Base-by-base conservation (phyloP, 2,329 filamentous ascomycete species). In the Venturia pyrina region DNA sequence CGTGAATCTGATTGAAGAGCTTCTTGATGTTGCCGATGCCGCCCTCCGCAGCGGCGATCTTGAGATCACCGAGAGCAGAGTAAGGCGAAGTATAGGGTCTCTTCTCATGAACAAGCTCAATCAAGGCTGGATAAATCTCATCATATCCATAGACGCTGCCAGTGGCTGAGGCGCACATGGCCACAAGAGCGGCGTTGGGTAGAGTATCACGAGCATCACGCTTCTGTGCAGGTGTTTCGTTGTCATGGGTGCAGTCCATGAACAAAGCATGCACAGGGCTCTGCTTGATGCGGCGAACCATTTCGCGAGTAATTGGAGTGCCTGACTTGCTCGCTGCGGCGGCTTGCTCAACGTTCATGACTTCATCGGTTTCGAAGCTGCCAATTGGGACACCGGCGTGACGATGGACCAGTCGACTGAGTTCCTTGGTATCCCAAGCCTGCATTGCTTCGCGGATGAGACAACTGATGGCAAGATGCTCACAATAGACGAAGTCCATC, bases 201-300 rank as follows among this genome's bases (percentile, higher is more conserved):
- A 99, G 82, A 0, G 95, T 98, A 74, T 99, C 96, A 67, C 92
- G 86, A 63, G 93, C 93, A 75, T 97, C 93, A 50, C 96, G 85
- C 77, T 97, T 97, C 77, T 99, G 93, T 0, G 93, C 91, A 0
- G 95, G 95, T 1, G 91, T 89, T 78, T 99, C 93, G 71, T 99
- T 99, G 78, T 99, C 95, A 75, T 99, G 95, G 0, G 96, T 99
- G 77, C 96, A 99, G 75, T 99, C 96, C 92, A 98, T 98, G 77
- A 99, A 97, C 0, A 99, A 80, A 0, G 93, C 95, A 70, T 96
- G 93, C 0, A 98, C 89, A 4, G 93, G 91, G 3, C 87, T 90
- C n/a, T 89, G 88, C 70, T 91, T 90, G 76, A 99, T 93, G 68
- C 84, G 88, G 69, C 88, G 89, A 69, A 96, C 83, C 21, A 90